These are phyloP conservation scores for Aureobasidium mangrovei DNA, from an alignment of 2,329 filamentous ascomycete genomes.

Conservation along the genomic window DNA sequence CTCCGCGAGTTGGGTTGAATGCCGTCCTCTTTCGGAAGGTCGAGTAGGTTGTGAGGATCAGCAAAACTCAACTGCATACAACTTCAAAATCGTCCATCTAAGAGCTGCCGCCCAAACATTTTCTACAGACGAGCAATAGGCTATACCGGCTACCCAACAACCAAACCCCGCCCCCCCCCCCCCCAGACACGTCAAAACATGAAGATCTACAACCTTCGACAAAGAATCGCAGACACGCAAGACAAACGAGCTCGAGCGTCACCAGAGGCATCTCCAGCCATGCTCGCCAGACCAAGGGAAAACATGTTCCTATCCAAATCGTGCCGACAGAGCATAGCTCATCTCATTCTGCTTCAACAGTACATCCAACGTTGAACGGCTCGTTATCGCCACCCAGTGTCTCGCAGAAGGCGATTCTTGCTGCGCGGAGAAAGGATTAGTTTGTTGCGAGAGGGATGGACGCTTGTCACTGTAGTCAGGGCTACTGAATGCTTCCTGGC, in stretches of 20 bases:
- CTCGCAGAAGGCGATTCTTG: slow-evolving; percentile 74
- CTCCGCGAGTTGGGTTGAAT: no score
- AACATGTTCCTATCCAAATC: slow-evolving; percentile 44
- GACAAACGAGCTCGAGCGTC: background rate
- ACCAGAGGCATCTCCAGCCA: background rate
- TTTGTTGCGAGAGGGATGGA: no score
- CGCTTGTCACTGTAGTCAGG: no score
- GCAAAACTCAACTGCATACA: no score
- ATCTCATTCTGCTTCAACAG: slow-evolving; percentile 73
- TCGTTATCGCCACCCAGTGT: slow-evolving; percentile 85
- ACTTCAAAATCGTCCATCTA: no score
- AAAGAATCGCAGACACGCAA: background rate
- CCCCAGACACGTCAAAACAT: background rate
- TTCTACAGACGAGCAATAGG: no score
- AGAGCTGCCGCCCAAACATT: no score
- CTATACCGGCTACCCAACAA: background rate
- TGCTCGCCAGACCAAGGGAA: slow-evolving; percentile 31
- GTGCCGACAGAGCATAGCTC: no score
- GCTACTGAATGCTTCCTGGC: no score
- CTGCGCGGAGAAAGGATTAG: no score
- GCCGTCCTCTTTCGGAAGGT: no score
- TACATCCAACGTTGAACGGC: slow-evolving; percentile 82
- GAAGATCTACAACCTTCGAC: background rate
- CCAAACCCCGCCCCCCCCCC: background rate
- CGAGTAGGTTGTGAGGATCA: no score